These are phyloP conservation scores for Hortaea sp. DNA, from an alignment of 2,329 filamentous ascomycete genomes.

Conservation along the genomic window DNA sequence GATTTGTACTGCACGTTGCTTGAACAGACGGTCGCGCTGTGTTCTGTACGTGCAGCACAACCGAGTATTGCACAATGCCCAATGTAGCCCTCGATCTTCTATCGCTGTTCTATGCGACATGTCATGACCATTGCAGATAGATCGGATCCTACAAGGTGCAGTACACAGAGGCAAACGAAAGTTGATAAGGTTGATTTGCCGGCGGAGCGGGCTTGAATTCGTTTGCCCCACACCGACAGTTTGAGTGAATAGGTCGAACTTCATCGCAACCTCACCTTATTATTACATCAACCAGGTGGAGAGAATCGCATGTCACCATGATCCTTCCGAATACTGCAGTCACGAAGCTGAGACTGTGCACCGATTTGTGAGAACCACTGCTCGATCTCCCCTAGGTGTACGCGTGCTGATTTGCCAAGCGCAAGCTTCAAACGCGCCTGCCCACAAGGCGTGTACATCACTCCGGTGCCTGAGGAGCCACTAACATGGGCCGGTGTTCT, in stretches of 20 bases:
- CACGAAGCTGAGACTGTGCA: slow-evolving; percentile 64
- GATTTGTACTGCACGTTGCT: too few relatives aligned
- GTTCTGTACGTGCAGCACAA: too few relatives aligned
- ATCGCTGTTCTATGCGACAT: too few relatives aligned
- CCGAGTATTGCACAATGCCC: too few relatives aligned
- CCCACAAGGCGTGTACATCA: slow-evolving; percentile 80
- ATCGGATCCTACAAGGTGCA: too few relatives aligned
- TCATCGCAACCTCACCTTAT: not conserved
- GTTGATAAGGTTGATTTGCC: too few relatives aligned
- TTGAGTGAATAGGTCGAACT: not conserved
- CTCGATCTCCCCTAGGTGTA: not conserved
- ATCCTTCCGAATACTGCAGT: slow-evolving; percentile 29
- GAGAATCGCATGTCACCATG: slow-evolving; percentile 5
- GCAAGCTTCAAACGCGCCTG: slow-evolving; percentile 47
- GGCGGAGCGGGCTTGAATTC: too few relatives aligned
- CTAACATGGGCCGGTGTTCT: slow-evolving; percentile 82
- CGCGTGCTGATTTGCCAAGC: slow-evolving; percentile 6
- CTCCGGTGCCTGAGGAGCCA: slow-evolving; percentile 69
- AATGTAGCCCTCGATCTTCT: too few relatives aligned
- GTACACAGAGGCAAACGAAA: too few relatives aligned
- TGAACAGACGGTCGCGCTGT: too few relatives aligned
- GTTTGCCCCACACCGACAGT: not conserved
- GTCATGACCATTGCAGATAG: too few relatives aligned
- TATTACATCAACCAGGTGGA: not conserved
- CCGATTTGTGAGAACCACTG: slow-evolving; percentile 57